Percentiles rank a stretch among this genome's conserved stretches.
Evolutionary conservation across 768 basidiomycete genomes (phyloP).

Genomic region (Boletus reticuloceps): DNA sequence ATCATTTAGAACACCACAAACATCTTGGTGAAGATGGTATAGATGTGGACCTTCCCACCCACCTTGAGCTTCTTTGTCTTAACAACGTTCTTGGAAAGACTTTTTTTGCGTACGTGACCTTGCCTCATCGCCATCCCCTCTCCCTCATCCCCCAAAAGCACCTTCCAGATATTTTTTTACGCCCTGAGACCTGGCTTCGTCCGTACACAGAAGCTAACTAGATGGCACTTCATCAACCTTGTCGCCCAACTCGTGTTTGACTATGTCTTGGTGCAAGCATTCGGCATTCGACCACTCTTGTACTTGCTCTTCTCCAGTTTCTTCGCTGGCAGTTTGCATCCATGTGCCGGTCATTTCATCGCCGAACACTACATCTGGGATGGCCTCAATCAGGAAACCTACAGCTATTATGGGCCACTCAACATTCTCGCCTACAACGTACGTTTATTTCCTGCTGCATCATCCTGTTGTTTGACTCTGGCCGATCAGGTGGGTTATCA

Average conservation of each 20-base stretch:
- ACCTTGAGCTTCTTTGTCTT: constrained; percentile 76
- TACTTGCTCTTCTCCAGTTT: constrained; percentile 90
- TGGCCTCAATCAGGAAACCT: constrained; percentile 90
- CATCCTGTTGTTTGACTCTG: not conserved
- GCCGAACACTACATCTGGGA: constrained; percentile 97
- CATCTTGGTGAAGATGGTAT: constrained; percentile 93
- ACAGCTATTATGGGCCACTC: constrained; percentile 91
- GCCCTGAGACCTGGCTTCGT: constrained; percentile 94
- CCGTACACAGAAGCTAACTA: constrained; percentile 73
- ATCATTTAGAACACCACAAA: constrained; percentile 97
- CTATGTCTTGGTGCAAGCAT: constrained; percentile 53
- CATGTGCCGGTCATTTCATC: constrained; percentile 96
- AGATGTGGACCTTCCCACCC: constrained; percentile 92
- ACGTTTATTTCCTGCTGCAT: constrained; percentile 26
- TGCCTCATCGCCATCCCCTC: not conserved
- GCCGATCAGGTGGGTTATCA: constrained; percentile 85
- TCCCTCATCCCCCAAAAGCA: constrained; percentile 45
- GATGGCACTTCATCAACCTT: constrained; percentile 85
- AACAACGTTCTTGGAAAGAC: constrained; percentile 98
- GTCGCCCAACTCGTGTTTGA: constrained; percentile 69
- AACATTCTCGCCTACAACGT: constrained; percentile 94
- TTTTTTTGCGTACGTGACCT: constrained; percentile 80
- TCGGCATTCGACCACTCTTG: constrained; percentile 52
- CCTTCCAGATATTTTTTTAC: constrained; percentile 98
- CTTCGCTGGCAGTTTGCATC: constrained; percentile 95